Evolutionary conservation across 805 yeast species (phyloP).

Genomic region (Yamadazyma philogaea): DNA sequence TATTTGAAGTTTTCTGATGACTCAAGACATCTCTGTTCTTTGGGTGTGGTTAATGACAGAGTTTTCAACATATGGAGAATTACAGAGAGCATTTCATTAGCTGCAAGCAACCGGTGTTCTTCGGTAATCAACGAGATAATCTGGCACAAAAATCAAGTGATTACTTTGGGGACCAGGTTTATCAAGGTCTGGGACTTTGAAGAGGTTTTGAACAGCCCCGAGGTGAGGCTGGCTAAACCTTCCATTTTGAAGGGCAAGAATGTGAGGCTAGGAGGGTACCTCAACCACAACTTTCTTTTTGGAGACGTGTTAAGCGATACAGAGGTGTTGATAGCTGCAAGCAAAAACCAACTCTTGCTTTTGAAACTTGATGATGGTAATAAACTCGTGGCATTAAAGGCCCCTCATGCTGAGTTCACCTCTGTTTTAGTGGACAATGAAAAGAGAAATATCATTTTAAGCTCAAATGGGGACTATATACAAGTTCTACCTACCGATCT

Average conservation of each 20-base stretch:
- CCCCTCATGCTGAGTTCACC: background rate
- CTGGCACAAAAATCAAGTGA: slow-evolving; percentile 51
- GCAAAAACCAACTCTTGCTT: slow-evolving; percentile 30
- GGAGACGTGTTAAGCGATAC: slow-evolving; percentile 28
- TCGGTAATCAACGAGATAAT: slow-evolving; percentile 51
- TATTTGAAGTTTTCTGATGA: slow-evolving; percentile 56
- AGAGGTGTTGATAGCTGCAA: slow-evolving; percentile 36
- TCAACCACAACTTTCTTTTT: slow-evolving; percentile 50
- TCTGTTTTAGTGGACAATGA: background rate
- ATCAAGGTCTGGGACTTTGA: slow-evolving; percentile 59
- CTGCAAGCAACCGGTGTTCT: slow-evolving; percentile 61
- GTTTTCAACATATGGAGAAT: slow-evolving; percentile 58
- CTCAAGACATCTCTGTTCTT: slow-evolving; percentile 52
- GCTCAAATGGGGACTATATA: background rate
- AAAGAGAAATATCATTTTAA: background rate
- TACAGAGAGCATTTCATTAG: slow-evolving; percentile 17
- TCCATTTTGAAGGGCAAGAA: slow-evolving; percentile 54
- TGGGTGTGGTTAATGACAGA: slow-evolving; percentile 71
- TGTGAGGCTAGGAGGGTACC: slow-evolving; percentile 48
- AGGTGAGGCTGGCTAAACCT: slow-evolving; percentile 8
- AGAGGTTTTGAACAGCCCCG: slow-evolving; percentile 11
- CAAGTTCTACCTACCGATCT: background rate
- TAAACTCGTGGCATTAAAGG: background rate
- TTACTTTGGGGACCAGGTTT: slow-evolving; percentile 61
- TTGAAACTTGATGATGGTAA: slow-evolving; percentile 15